phyloP scores from a whole-genome alignment of 202 grass and related monocot genomes.

The Bolboschoenoplectus hybrid region DNA sequence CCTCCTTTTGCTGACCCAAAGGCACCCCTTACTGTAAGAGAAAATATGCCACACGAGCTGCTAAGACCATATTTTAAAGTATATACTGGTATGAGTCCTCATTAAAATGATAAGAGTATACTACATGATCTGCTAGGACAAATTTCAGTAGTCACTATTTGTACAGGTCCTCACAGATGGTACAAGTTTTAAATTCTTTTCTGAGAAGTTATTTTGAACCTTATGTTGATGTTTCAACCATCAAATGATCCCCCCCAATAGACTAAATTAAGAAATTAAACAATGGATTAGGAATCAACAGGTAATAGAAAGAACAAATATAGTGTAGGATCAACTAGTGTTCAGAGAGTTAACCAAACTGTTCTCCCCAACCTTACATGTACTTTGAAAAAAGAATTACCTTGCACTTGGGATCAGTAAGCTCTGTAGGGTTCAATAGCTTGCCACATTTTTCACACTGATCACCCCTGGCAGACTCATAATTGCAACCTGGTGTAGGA shows the following conservation, averaged over 20 bases:
- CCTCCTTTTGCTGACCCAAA: not conserved
- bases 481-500: slow-evolving; percentile 69
- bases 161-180: not conserved
- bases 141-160: not conserved
- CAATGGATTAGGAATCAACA: not conserved
- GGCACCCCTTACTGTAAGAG: not conserved
- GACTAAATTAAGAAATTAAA: slow-evolving; percentile 5
- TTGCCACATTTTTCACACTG: slow-evolving; percentile 93
- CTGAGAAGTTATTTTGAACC: not conserved
- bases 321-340: not conserved
- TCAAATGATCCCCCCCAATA: not conserved
- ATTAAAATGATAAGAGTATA: not conserved
- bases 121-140: not conserved
- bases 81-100: not conserved
- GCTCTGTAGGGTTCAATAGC: slow-evolving; percentile 88
- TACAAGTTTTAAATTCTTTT: not conserved
- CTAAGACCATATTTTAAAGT: not conserved
- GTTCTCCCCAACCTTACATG: not conserved
- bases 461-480: slow-evolving; percentile 69
- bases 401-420: slow-evolving; percentile 94
- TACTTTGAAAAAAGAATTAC: slow-evolving; percentile 41
- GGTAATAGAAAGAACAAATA: not conserved
- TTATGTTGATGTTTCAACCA: not conserved
- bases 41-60: not conserved
- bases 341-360: not conserved